phyloP scores from a whole-genome alignment of 192 early-diverging fungal genomes.

The Backusella westeae region DNA sequence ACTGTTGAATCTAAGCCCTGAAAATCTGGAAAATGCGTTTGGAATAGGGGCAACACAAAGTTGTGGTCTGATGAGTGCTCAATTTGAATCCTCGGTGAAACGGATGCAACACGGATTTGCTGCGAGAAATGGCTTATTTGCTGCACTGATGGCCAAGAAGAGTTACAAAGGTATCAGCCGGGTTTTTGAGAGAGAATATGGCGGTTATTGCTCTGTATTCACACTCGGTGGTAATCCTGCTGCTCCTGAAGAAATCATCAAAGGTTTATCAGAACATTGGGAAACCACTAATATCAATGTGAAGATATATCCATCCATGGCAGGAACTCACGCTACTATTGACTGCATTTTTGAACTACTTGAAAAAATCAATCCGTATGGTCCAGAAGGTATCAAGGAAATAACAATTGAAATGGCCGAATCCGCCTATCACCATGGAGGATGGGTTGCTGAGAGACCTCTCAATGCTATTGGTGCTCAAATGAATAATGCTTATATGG shows the following conservation, averaged over 20 bases:
- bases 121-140: slow-evolving; percentile 13
- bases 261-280: slow-evolving; percentile 9
- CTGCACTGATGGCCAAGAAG: slow-evolving; percentile 19
- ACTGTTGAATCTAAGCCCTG: not conserved
- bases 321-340: slow-evolving; percentile 23
- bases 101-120: slow-evolving; percentile 27
- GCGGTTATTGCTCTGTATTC: slow-evolving; percentile 12
- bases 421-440: slow-evolving; percentile 15
- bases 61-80: slow-evolving; percentile 12
- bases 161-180: slow-evolving; percentile 18
- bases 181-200: slow-evolving; percentile 20
- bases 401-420: slow-evolving; percentile 15
- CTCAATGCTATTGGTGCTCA: slow-evolving; percentile 17
- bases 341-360: slow-evolving; percentile 20
- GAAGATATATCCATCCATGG: slow-evolving; percentile 21
- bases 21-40: slow-evolving; percentile 21
- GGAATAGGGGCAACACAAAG: slow-evolving; percentile 25
- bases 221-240: not conserved
- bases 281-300: slow-evolving; percentile 20
- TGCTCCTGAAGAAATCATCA: not conserved
- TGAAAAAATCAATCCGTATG: not conserved
- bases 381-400: not conserved
- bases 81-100: slow-evolving; percentile 23
- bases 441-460: slow-evolving; percentile 11
- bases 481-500: slow-evolving; percentile 22